These are phyloP conservation scores for Torulaspora globosa DNA, from an alignment of 1,139 yeast genomes.

Conservation along the genomic window DNA sequence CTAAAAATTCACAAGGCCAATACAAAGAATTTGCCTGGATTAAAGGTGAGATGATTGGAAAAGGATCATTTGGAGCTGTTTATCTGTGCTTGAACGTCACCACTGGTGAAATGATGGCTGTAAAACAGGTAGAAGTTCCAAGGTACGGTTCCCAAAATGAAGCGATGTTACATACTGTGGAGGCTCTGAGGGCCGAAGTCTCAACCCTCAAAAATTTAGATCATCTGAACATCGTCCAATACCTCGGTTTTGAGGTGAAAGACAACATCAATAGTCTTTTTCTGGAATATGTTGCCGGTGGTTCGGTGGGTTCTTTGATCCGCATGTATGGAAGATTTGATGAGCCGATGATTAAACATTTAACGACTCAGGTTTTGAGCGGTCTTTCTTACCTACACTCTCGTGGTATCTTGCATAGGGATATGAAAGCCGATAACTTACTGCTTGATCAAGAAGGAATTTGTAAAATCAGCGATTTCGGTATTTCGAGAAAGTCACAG, in stretches of 20 bases:
- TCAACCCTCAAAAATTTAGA: constrained; percentile 92
- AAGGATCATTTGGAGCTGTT: constrained; percentile 97
- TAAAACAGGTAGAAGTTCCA: constrained; percentile 84
- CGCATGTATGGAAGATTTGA: constrained; percentile 83
- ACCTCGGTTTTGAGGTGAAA: constrained; percentile 83
- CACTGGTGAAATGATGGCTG: constrained; percentile 98
- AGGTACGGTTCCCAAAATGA: constrained; percentile 44
- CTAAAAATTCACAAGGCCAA: constrained; percentile 58
- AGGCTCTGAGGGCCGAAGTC: constrained; percentile 85
- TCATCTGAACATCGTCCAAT: constrained; percentile 91
- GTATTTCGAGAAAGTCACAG: constrained; percentile 83
- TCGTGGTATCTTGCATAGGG: constrained; percentile 87
- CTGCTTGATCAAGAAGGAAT: constrained; percentile 87
- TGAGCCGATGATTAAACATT: constrained; percentile 64
- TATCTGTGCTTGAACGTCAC: constrained; percentile 90
- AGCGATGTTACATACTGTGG: constrained; percentile 52
- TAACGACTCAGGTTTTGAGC: constrained; percentile 73
- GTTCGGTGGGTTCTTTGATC: constrained; percentile 85
- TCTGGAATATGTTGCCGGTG: constrained; percentile 96
- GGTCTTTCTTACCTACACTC: constrained; percentile 85
- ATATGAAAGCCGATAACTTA: constrained; percentile 91
- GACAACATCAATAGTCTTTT: constrained; percentile 76
- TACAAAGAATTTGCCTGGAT: constrained; percentile 94
- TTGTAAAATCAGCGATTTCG: constrained; percentile 95
- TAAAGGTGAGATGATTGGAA: constrained; percentile 93